Evolutionary conservation across 345 rosid species (phyloP), one percentile per base, ranked within the genome.

Genomic region (Lepidium africanum): DNA sequence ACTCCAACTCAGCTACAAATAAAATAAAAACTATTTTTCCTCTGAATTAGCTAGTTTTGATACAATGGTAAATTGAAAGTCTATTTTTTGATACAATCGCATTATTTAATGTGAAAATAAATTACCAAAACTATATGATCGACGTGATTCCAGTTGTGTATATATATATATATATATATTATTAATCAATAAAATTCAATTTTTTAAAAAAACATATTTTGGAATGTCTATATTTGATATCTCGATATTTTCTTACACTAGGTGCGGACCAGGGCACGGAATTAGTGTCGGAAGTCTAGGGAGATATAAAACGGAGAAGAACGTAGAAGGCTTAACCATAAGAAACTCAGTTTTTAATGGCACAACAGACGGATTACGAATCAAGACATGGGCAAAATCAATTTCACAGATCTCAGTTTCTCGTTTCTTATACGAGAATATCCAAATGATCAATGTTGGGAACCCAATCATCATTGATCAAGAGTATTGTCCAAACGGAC

Each of bases 241-340:
- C 2, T 23, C 3, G 32, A 57, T 58, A 10, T 41, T 10, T 51
- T 25, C 2, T 16, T 9, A 55, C 7, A 56, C 2, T 3, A 75
- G 73, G 40, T 75, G 78, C 70, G 78, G 78, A 55, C 78, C 78
- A 69, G 78, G 78, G 30, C 78, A 75, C n/a, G 78, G 78, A 54
- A 75, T 75, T 9, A 75, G 74, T 69, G 78, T 75, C 0, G 78
- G 78, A 5, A 69, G 78, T 25, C 70, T 69, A 0, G 78, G 78
- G 2, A 69, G 32, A 41, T 8, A 33, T 7, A 41, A 48, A 51
- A 41, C 16, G 0, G 78, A 75, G 57, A 5, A 75, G 39, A 39
- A 56, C 37, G 65, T 75, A 0, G 2, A 69, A 3, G 60, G 74
- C 13, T 4, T 75, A 56, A 75, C 70, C 7, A 65, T 75, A 0